These are phyloP conservation scores for Kazachstania viticola DNA, from an alignment of 805 yeast genomes.

Conservation along the genomic window DNA sequence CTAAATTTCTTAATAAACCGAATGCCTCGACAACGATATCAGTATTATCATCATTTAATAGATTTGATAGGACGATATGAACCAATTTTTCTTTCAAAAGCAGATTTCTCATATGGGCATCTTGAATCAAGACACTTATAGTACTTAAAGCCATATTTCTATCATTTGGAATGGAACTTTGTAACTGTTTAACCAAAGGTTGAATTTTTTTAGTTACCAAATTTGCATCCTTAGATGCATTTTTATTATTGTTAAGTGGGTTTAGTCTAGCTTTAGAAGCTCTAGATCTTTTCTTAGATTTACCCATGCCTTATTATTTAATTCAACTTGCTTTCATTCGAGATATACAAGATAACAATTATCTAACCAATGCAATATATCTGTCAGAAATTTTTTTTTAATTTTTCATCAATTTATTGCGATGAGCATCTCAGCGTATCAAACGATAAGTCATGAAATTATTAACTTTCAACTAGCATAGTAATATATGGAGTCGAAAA, in stretches of 20 bases:
- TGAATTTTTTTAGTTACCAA: slow-evolving; percentile 44
- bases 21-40: slow-evolving; percentile 73
- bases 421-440: no score
- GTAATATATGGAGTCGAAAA: no score
- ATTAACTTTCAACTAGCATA: no score
- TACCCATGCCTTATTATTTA: slow-evolving; percentile 53
- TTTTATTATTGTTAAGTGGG: slow-evolving; percentile 22
- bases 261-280: slow-evolving; percentile 31
- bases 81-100: slow-evolving; percentile 65
- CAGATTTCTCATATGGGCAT: slow-evolving; percentile 45
- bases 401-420: no score
- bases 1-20: slow-evolving; percentile 71
- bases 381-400: no score
- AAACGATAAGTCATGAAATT: no score
- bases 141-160: slow-evolving; percentile 68
- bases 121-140: slow-evolving; percentile 61
- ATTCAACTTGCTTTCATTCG: no score
- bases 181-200: slow-evolving; percentile 57
- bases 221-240: slow-evolving; percentile 35
- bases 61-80: slow-evolving; percentile 48
- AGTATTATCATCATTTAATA: slow-evolving; percentile 53
- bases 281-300: slow-evolving; percentile 57
- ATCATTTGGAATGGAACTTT: slow-evolving; percentile 56
- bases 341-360: no score
- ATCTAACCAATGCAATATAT: no score